Evolutionary conservation across 441 rosid species (phyloP), one percentile per base, ranked within the genome.

Genomic region (Daphne laureola): DNA sequence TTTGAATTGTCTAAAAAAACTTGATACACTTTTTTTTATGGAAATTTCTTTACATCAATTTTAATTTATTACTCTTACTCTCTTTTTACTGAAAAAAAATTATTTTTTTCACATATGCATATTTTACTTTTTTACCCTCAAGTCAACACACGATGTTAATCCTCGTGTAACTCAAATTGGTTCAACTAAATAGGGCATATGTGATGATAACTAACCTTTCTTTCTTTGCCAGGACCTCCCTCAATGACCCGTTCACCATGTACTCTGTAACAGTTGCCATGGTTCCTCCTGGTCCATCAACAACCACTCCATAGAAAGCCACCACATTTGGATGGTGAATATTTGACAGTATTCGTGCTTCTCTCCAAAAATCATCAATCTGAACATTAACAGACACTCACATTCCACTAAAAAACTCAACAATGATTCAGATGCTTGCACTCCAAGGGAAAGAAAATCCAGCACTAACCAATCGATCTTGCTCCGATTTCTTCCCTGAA

Each of bases 341-440:
- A 55, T 73, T 74, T 40, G 87, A 78, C 52, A 84, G 59, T 64
- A 84, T 84, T 51, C 64, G 67, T 47, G 91, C 87, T 71, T 84
- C 91, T 67, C 87, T 84, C 91, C 91, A 81, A 53, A 84, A 81
- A 63, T 81, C 91, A 68, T 81, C 83, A 0, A 73, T 86, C 96
- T 86, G 86, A 14, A 44, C 12, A 43, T 49, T 41, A 47, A 25
- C 48, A 23, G 46, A 15, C 11, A 15, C 46, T 49, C 17, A 18
- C 23, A 55, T 54, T 61, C 40, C 45, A 45, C 41, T 43, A 41
- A 59, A 40, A 14, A 14, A 43, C 44, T 26, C 17, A 14, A 16
- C 41, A 46, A 15, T 49, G 12, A 14, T 14, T 45, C 17, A n/a
- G 7, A 15, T 8, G 14, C 49, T 45, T 45, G 5, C 3, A 7